Conservation (phyloP, 768 basidiomycete species). For the Suillus spraguei region DNA sequence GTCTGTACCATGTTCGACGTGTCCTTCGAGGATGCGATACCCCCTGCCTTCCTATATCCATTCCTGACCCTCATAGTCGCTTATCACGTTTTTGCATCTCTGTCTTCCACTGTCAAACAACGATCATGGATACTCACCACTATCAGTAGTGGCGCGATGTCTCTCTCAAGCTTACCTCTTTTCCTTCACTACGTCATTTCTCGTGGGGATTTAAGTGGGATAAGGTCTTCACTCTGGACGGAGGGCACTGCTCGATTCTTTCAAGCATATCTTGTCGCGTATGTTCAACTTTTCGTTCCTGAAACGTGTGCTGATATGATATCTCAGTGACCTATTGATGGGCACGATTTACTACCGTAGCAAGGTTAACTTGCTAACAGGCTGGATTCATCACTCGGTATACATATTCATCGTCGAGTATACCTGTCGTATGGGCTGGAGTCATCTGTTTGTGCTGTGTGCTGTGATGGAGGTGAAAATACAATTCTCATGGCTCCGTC, state of each 20-base stretch:
- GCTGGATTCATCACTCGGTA: conserved; percentile 53
- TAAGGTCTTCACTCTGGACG: conserved; percentile 25
- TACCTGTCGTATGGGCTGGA: conserved; percentile 35
- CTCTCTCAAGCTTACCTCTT: conserved; percentile 43
- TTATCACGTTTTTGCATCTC: conserved; percentile 34
- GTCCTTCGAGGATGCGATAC: conserved; percentile 3
- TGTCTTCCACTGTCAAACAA: conserved; percentile 41
- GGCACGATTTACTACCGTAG: conserved; percentile 49
- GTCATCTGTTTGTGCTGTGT: conserved; percentile 46
- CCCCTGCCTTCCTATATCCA: conserved; percentile 26
- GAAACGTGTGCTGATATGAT: conserved; percentile 6
- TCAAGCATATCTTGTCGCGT: conserved; percentile 46
- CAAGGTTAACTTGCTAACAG: conserved; percentile 51
- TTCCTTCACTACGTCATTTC: conserved; percentile 29
- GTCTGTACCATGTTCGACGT: neutral
- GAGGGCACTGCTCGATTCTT: conserved; percentile 41
- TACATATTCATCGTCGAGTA: conserved; percentile 47
- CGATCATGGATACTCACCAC: conserved; percentile 51
- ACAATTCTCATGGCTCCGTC: conserved; percentile 14
- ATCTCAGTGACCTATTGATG: conserved; percentile 44
- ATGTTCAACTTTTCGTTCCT: conserved; percentile 22
- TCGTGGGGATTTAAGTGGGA: conserved; percentile 29
- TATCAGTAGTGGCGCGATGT: conserved; percentile 43
- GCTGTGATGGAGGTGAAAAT: conserved; percentile 49
- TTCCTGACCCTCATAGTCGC: conserved; percentile 19